A percentile compares a stretch with the other conserved stretches of the same genome.
Evolutionary conservation across 2,329 filamentous ascomycete species (phyloP).

Genomic region (Setomelanomma holmii): DNA sequence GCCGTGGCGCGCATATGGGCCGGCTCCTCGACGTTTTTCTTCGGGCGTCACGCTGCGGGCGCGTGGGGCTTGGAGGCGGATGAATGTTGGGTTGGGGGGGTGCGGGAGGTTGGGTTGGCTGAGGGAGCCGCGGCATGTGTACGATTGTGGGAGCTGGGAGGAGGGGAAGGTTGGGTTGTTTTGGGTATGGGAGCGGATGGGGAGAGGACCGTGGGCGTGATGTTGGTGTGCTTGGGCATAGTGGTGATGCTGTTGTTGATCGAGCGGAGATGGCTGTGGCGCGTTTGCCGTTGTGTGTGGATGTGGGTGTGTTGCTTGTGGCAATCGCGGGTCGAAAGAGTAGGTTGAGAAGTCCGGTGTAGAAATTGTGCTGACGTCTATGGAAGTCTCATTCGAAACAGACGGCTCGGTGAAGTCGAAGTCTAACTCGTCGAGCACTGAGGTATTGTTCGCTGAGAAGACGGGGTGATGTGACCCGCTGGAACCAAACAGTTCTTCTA

Average conservation of each 20-base stretch:
- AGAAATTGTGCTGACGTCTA: neutral
- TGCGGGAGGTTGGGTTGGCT: slow-evolving; percentile 31
- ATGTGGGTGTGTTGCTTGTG: neutral
- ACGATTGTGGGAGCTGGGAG: slow-evolving; percentile 5
- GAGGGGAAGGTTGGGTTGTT: neutral
- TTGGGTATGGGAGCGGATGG: neutral
- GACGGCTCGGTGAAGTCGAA: neutral
- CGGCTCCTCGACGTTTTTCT: slow-evolving; percentile 6
- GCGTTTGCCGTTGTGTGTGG: neutral
- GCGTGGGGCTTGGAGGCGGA: slow-evolving; percentile 28
- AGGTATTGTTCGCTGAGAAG: neutral
- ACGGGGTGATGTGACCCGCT: neutral
- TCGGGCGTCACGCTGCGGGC: slow-evolving; percentile 8
- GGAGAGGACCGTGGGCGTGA: neutral
- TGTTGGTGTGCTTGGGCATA: neutral
- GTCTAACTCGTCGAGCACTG: neutral
- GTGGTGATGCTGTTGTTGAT: too few relatives aligned
- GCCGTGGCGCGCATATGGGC: slow-evolving; percentile 3
- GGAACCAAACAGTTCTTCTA: slow-evolving; percentile 6
- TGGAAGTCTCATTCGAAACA: neutral
- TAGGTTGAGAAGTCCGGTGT: neutral
- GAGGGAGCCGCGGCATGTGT: slow-evolving; percentile 37
- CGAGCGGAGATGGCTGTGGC: neutral
- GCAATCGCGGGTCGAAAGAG: neutral
- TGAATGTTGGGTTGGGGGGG: slow-evolving; percentile 29